These are phyloP conservation scores for Daldinia eschscholtzii DNA, from an alignment of 2,329 filamentous ascomycete genomes.

Conservation along the genomic window DNA sequence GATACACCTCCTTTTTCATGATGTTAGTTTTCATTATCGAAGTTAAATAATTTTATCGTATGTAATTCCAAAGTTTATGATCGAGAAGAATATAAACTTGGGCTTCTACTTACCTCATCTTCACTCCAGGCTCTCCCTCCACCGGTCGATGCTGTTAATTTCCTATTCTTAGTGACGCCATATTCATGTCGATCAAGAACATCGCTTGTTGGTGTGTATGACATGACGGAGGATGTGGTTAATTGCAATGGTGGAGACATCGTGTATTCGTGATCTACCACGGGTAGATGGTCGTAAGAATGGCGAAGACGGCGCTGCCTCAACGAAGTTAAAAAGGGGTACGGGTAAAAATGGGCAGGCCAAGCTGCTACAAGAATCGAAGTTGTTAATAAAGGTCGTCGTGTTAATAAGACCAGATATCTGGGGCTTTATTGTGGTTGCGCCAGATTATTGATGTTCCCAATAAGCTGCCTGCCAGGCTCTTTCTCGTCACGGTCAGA, in stretches of 20 bases:
- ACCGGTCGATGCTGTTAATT: slow-evolving; percentile 73
- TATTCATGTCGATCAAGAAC: slow-evolving; percentile 69
- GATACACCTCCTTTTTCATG: slow-evolving; percentile 77
- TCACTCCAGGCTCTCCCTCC: slow-evolving; percentile 87
- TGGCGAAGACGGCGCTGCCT: slow-evolving; percentile 52
- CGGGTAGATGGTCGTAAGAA: slow-evolving; percentile 20
- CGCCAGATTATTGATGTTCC: slow-evolving; percentile 34
- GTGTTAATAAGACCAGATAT: slow-evolving; percentile 39
- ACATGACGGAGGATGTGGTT: slow-evolving; percentile 56
- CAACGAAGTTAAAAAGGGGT: slow-evolving; percentile 49
- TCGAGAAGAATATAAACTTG: not conserved
- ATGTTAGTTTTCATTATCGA: slow-evolving; percentile 30
- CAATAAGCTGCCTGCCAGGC: slow-evolving; percentile 30
- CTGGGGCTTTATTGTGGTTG: slow-evolving; percentile 37
- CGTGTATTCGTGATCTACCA: slow-evolving; percentile 43
- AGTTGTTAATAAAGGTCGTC: slow-evolving; percentile 47
- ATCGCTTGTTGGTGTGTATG: slow-evolving; percentile 67
- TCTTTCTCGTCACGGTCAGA: slow-evolving; percentile 45
- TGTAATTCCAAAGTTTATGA: slow-evolving; percentile 8
- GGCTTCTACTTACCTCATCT: slow-evolving; percentile 74
- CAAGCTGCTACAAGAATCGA: slow-evolving; percentile 62
- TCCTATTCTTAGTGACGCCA: slow-evolving; percentile 74
- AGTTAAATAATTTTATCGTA: not conserved
- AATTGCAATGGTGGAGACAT: slow-evolving; percentile 67
- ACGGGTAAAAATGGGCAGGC: slow-evolving; percentile 54